Evolutionary conservation across 768 basidiomycete genomes (phyloP), one percentile per base, ranked within the genome.

Genomic region (Suillus alpinus): DNA sequence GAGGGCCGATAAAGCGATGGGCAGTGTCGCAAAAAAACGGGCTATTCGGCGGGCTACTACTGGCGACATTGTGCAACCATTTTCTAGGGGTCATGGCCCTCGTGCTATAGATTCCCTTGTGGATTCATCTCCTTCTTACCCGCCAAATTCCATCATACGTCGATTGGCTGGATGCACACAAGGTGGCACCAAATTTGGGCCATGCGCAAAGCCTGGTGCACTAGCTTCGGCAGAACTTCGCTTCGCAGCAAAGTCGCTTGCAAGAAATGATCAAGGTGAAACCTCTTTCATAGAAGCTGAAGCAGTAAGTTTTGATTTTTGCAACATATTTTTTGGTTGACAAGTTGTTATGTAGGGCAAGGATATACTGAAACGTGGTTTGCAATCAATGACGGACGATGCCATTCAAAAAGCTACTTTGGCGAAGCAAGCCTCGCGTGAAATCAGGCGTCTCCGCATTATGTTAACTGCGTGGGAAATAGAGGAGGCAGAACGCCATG

Each of bases 401-500:
- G 29, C 18, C 4, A 44, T 44, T 44, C 43, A 44, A 4, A 18
- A 52, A 20, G 59, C 50, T 14, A 41, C 49, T 31, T 18, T 59
- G 4, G 50, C 50, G 2, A 60, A 60, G 52, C 40, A 60, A 3
- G 59, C 59, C 20, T 43, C 53, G 1, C 37, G 44, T 36, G 55
- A 60, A 34, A 49, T 8, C 5, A 60, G 41, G n/a, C 23, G 26
- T 43, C 23, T 56, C 18, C 14, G n/a, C n/a, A n/a, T 60, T 10
- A 31, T 60, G 6, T 31, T 47, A n/a, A 60, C 55, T 20, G 59
- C 43, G 6, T 60, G 59, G 59, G 55, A 60, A 18, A 60, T 60
- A 44, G 59, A 60, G 32, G 59, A 56, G 43, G 47, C 26, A n/a
- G 52, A 60, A 55, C 31, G 44, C 14, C 26, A 51, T 6, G 50